These are phyloP conservation scores for Cryphonectria radicalis DNA, from an alignment of 2,329 filamentous ascomycete genomes.

Conservation along the genomic window DNA sequence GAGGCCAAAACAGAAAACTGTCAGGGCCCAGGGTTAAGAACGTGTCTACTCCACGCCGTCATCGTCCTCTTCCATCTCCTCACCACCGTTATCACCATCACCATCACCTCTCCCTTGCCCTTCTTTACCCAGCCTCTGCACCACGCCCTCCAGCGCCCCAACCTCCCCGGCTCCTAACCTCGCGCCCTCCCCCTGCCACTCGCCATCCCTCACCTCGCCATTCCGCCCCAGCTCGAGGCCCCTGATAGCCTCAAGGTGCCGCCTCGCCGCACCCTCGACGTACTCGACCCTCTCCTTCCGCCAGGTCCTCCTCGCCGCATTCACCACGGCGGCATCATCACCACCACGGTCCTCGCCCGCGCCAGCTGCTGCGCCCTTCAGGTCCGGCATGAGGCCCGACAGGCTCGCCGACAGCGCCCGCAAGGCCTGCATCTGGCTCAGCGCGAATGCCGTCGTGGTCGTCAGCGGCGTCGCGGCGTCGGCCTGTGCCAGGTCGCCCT, in stretches of 20 bases:
- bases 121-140: slow-evolving; percentile 46
- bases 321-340: slow-evolving; percentile 1
- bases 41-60: slow-evolving; percentile 5
- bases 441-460: slow-evolving; percentile 76
- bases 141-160: slow-evolving; percentile 58
- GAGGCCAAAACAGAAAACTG: background rate
- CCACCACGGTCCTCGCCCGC: background rate
- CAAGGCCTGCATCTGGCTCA: slow-evolving; percentile 82
- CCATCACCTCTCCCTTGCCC: slow-evolving; percentile 36
- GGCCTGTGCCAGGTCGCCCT: slow-evolving; percentile 54
- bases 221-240: slow-evolving; percentile 67
- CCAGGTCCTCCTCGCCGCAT: slow-evolving; percentile 55
- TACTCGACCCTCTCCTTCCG: slow-evolving; percentile 77
- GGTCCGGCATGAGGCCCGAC: slow-evolving; percentile 66
- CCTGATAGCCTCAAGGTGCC: slow-evolving; percentile 73
- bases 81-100: background rate
- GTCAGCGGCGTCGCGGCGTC: slow-evolving; percentile 61
- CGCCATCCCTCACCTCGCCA: slow-evolving; percentile 67
- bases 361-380: slow-evolving; percentile 41
- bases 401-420: slow-evolving; percentile 66
- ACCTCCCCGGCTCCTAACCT: slow-evolving; percentile 57
- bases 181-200: slow-evolving; percentile 63
- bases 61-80: slow-evolving; percentile 11
- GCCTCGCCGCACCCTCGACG: slow-evolving; percentile 77
- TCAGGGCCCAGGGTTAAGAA: background rate